Percentiles rank a stretch among this genome's conserved stretches.
Conservation (phyloP, 768 basidiomycete species). For the Naganishia vishniacii region DNA sequence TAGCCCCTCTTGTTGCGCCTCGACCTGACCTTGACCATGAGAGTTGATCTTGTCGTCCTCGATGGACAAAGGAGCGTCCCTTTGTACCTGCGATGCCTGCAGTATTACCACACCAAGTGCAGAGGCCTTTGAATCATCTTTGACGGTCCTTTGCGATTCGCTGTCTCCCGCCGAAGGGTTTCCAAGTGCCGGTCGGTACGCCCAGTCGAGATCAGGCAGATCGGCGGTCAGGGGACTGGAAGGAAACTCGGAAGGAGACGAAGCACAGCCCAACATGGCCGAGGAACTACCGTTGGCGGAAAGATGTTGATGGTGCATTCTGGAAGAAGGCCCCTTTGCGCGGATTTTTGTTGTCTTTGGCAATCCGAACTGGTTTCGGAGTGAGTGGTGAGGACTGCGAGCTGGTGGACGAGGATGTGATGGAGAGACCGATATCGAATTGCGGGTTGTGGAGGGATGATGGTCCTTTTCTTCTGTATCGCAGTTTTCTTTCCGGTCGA, state of each 20-base stretch:
- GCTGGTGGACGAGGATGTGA: neutral
- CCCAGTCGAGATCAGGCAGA: slow-evolving; percentile 13
- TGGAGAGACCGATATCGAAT: neutral
- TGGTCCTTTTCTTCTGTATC: neutral
- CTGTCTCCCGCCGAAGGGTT: neutral
- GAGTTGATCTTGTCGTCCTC: neutral
- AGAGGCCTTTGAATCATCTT: slow-evolving; percentile 16
- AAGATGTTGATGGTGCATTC: slow-evolving; percentile 13
- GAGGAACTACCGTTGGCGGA: slow-evolving; percentile 6
- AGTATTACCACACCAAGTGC: slow-evolving; percentile 9
- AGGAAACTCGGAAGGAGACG: neutral
- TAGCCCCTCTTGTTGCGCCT: neutral
- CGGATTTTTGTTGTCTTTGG: slow-evolving; percentile 15
- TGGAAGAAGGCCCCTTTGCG: slow-evolving; percentile 9
- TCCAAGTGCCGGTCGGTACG: neutral
- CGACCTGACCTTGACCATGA: neutral
- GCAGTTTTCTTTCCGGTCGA: neutral
- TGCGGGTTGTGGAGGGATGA: neutral
- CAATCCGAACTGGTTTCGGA: slow-evolving; percentile 4
- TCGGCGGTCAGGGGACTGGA: slow-evolving; percentile 14
- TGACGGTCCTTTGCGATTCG: slow-evolving; percentile 20
- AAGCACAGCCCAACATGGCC: slow-evolving; percentile 6
- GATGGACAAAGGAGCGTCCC: slow-evolving; percentile 16
- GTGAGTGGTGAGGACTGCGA: neutral
- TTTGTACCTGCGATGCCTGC: slow-evolving; percentile 17